These are phyloP conservation scores for Sphagnum fallax DNA, from an alignment of 228 moss, liverwort and hornwort species.

Conservation along the genomic window DNA sequence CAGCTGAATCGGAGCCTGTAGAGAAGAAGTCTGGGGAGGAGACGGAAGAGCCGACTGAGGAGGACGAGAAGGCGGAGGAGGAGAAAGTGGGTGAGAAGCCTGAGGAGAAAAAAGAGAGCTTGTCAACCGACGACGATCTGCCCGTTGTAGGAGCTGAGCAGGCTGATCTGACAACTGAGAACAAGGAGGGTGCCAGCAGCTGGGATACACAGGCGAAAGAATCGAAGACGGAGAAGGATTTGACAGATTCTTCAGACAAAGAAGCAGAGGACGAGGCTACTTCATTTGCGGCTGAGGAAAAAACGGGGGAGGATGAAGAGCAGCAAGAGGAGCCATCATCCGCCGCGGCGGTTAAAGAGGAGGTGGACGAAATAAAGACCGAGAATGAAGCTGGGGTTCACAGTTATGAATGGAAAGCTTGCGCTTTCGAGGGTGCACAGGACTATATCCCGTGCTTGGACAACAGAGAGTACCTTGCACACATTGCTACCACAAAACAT, in stretches of 20 bases:
- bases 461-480: constrained; percentile 45
- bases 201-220: constrained; percentile 29
- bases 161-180: constrained; percentile 5
- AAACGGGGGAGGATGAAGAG: constrained; percentile 11
- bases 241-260: background rate
- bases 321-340: constrained; percentile 16
- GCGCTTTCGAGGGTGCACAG: constrained; percentile 34
- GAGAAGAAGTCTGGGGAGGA: background rate
- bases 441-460: constrained; percentile 86
- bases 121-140: constrained; percentile 11
- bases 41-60: constrained; percentile 13
- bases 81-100: background rate
- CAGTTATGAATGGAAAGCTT: constrained; percentile 48
- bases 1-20: constrained; percentile 18
- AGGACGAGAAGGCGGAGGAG: background rate
- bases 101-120: background rate
- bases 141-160: constrained; percentile 5
- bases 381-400: constrained; percentile 1
- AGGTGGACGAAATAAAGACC: background rate
- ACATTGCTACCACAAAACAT: constrained; percentile 40
- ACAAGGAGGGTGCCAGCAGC: constrained; percentile 9
- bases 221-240: constrained; percentile 15
- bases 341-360: constrained; percentile 15
- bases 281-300: background rate
- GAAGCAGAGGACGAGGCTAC: background rate